Evolutionary conservation across 768 basidiomycete genomes (phyloP), one percentile per base, ranked within the genome.

Genomic region (Tylopilus vinaceipallidus): DNA sequence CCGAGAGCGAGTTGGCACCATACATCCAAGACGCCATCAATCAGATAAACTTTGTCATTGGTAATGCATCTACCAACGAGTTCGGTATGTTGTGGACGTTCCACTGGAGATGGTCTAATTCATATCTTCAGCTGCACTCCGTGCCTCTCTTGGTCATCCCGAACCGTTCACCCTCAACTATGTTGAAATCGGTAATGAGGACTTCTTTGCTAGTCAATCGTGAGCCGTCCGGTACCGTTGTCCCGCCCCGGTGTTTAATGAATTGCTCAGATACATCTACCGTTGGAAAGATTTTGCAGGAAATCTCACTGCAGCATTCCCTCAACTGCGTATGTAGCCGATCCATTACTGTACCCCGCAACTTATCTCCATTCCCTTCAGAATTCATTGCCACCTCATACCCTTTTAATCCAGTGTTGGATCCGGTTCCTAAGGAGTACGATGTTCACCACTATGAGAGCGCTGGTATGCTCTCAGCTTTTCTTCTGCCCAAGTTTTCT

Each of bases 31-130:
- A 78, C 52, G 79, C 80, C 2, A 73, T 74, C 27, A 75, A 80
- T 47, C 80, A 83, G 76, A 79, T 82, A 52, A 78, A 82, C 56
- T 83, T 82, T 53, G 80, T 75, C 13, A 73, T 83, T n/a, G 82
- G 82, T 4, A 73, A 79, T 52, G 67, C 75, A 2, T 52, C 62
- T 6, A 74, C 69, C 33, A 80, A 73, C 42, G 69, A 68, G 27
- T 62, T 48, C 39, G 57, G 57, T 58, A 36, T 9, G 42, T 43
- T 3, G 2, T 10, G 38, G 73, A 75, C 16, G 7, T 24, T n/a
- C 6, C 11, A 8, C 9, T 6, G 5, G 26, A 29, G 10, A 4
- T n/a, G 2, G 4, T 27, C 55, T 46, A 24, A 58, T 22, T 16
- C 3, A 8, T 22, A n/a, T 37, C 6, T 13, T 38, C 14, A 77